These are phyloP conservation scores for Boletus rubroflammeus DNA, from an alignment of 768 basidiomycete genomes.

Conservation along the genomic window DNA sequence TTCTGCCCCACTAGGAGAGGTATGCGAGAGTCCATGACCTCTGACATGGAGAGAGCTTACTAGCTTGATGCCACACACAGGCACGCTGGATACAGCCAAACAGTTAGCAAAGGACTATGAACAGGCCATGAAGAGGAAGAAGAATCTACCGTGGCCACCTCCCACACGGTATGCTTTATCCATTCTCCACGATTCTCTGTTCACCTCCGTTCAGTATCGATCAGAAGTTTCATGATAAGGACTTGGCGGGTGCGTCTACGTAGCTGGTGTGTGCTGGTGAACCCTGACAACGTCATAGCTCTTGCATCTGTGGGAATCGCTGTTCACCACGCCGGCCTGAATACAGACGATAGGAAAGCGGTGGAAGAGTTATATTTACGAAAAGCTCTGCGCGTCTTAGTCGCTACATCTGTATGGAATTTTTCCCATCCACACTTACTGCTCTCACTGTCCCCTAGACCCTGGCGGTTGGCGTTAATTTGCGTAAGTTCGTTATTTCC, in stretches of 20 bases:
- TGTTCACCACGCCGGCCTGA: constrained; percentile 89
- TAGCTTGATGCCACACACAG: constrained; percentile 29
- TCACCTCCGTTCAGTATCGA: constrained; percentile 42
- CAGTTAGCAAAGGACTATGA: constrained; percentile 71
- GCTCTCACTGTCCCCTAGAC: constrained; percentile 50
- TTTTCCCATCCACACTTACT: neutral
- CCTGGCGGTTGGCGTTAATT: constrained; percentile 92
- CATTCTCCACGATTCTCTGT: neutral
- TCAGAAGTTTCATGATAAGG: constrained; percentile 61
- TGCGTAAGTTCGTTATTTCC: constrained; percentile 53
- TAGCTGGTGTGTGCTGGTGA: neutral
- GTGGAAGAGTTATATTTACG: constrained; percentile 73
- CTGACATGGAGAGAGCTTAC: neutral
- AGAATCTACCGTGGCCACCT: constrained; percentile 64
- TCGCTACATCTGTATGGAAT: constrained; percentile 75
- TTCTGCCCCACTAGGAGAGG: constrained; percentile 91
- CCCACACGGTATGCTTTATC: constrained; percentile 44
- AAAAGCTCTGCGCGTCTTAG: constrained; percentile 60
- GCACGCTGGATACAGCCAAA: constrained; percentile 67
- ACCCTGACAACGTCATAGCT: constrained; percentile 35
- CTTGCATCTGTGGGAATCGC: constrained; percentile 76
- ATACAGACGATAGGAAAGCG: constrained; percentile 62
- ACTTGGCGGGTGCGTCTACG: constrained; percentile 42
- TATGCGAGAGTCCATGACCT: constrained; percentile 23
- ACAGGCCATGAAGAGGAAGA: constrained; percentile 46